Evolutionary conservation across 2,329 filamentous ascomycete genomes (phyloP), one percentile per base, ranked within the genome.

Genomic region (Trichoderma lentiforme): DNA sequence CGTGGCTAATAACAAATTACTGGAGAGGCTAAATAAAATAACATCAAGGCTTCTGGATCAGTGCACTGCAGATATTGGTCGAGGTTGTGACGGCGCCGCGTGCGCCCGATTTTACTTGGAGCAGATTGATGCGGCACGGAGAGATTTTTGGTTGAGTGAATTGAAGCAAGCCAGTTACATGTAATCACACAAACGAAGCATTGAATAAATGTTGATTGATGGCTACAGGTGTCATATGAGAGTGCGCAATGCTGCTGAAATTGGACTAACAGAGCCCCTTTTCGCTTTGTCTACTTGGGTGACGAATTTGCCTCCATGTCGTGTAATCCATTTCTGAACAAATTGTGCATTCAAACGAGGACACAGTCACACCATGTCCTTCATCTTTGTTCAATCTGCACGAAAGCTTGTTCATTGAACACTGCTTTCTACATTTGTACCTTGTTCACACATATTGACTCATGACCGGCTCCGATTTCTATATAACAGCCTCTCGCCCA

Each of bases 91-190:
- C 26, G 56, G 73, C 15, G 72, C 39, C 1, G 47, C 73, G 0
- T 77, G 75, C 26, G 80, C 80, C 18, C 73, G 74, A 12, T 81
- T 79, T 71, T 83, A 83, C 51, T 36, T 79, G 26, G 74, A 79
- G 8, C 76, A 72, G 14, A 73, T 83, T 30, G 71, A 76, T 15
- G 58, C 39, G 2, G 71, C 71, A 4, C 76, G 81, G 18, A 77
- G 69, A 51, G 74, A 77, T 3, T 81, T 81, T 71, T 83, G 81
- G 81, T 56, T 77, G 51, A 51, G 58, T 12, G 75, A 75, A 32
- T 69, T 81, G 47, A 66, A 71, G 32, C 26, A 30, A n/a, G n/a
- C 21, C n/a, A 30, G n/a, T n/a, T 26, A 28, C 18, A n/a, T 32
- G 18, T n/a, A 12, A 53, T 28, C 24, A 18, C n/a, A 47, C 14